Percentiles rank a stretch among this genome's conserved stretches.
Conservation (phyloP, 2,329 filamentous ascomycete genomes). For the Talaromyces sp. region DNA sequence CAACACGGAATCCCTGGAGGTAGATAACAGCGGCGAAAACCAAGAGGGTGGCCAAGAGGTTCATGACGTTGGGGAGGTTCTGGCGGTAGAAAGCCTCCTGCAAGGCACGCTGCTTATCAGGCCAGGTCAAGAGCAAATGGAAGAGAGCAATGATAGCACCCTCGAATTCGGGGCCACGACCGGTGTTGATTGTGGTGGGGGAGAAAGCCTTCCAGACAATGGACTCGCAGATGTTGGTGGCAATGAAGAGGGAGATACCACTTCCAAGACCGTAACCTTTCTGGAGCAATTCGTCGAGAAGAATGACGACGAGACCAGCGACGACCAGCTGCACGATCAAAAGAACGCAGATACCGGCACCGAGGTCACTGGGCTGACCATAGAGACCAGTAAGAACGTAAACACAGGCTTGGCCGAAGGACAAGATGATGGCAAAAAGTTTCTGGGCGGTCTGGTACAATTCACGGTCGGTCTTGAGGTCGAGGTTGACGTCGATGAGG, state of each 20-base stretch:
- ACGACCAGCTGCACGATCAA: constrained; percentile 97
- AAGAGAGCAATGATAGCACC: constrained; percentile 96
- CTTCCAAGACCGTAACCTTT: constrained; percentile 98
- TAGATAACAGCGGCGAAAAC: constrained; percentile 99
- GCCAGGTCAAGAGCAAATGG: constrained; percentile 97
- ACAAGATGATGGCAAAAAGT: constrained; percentile 95
- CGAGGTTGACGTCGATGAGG: constrained; percentile 99
- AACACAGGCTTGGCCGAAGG: constrained; percentile 94
- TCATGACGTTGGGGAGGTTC: constrained; percentile 99
- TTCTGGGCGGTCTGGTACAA: constrained; percentile 99
- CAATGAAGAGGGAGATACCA: constrained; percentile 98
- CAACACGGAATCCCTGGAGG: constrained; percentile 97
- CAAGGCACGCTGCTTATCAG: constrained; percentile 97
- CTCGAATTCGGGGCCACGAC: constrained; percentile 97
- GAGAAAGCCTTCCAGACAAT: constrained; percentile 99
- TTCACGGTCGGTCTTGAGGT: constrained; percentile 99
- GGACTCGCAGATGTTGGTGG: constrained; percentile 99
- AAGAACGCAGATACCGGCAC: constrained; percentile 96
- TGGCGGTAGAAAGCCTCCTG: constrained; percentile 99
- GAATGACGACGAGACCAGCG: constrained; percentile 96
- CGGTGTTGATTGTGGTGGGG: constrained; percentile 98
- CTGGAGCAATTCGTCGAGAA: constrained; percentile 97
- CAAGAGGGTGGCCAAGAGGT: constrained; percentile 84
- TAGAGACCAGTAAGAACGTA: constrained; percentile 98
- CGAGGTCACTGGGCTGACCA: constrained; percentile 91